A percentile compares a stretch with the other conserved stretches of the same genome.
Conservation (phyloP, 306 rosid species). For the Castanea mollissima region DNA sequence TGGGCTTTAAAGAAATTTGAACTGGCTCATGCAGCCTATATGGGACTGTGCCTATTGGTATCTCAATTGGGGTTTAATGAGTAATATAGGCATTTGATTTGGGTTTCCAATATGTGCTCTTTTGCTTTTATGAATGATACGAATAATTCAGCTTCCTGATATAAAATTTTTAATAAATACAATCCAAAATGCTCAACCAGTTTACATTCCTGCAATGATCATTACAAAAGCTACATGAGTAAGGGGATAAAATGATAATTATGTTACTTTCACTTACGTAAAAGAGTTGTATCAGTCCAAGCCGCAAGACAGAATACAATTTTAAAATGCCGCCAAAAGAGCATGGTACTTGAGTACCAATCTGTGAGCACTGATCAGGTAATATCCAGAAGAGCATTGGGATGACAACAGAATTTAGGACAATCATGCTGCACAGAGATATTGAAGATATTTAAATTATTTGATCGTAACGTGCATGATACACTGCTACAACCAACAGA, state of each 20-base stretch:
- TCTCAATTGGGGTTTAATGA: background rate
- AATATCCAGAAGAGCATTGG: slow-evolving; percentile 74
- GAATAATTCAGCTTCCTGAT: background rate
- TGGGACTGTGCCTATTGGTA: background rate
- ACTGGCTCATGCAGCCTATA: background rate
- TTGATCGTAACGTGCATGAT: background rate
- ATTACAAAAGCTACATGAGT: background rate
- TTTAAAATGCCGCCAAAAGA: slow-evolving; percentile 41
- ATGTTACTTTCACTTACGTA: slow-evolving; percentile 58
- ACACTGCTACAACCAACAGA: background rate
- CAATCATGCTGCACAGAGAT: slow-evolving; percentile 56
- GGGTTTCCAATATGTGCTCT: background rate
- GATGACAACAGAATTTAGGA: slow-evolving; percentile 67
- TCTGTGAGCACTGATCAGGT: slow-evolving; percentile 57
- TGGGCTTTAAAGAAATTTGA: background rate
- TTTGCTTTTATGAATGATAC: background rate
- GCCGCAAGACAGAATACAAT: slow-evolving; percentile 69
- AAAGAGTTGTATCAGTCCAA: slow-evolving; percentile 63
- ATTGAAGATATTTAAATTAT: slow-evolving; percentile 24
- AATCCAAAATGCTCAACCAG: background rate
- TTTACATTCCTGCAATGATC: background rate
- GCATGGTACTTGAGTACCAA: slow-evolving; percentile 47
- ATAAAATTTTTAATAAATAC: background rate
- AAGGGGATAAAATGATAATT: background rate
- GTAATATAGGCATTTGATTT: background rate